Percentiles rank a stretch among this genome's conserved stretches.
These are phyloP conservation scores for Sporothrix pallida DNA, from an alignment of 2,329 filamentous ascomycete species.

Conservation along the genomic window DNA sequence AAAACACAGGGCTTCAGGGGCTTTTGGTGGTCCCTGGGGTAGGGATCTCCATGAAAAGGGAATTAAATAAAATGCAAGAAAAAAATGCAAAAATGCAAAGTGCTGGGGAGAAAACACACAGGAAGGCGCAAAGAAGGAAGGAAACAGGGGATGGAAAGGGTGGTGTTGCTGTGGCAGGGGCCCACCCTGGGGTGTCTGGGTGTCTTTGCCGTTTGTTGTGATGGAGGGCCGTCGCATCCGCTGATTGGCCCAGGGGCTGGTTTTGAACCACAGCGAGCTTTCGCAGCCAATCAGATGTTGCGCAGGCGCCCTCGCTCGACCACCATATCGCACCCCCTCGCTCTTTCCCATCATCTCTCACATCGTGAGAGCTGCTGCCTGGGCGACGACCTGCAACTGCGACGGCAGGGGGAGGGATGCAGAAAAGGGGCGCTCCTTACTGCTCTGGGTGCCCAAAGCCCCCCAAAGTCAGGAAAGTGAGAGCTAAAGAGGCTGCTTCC, in stretches of 20 bases:
- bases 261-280: not conserved
- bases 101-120: not conserved
- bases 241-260: constrained; percentile 22
- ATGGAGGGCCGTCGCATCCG: constrained; percentile 28
- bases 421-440: constrained; percentile 1
- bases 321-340: not conserved
- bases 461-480: too few species aligned
- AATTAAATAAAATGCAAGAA: constrained; percentile 8
- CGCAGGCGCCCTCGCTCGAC: not conserved
- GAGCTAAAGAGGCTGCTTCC: not conserved
- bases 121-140: constrained; percentile 4
- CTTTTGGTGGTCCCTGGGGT: not conserved
- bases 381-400: constrained; percentile 22
- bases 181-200: constrained; percentile 11
- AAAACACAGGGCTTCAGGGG: not conserved
- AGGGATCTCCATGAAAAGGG: not conserved
- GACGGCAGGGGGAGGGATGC: not conserved
- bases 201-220: constrained; percentile 8
- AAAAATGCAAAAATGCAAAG: not conserved
- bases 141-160: not conserved
- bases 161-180: constrained; percentile 27
- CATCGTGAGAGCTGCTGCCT: constrained; percentile 26
- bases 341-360: not conserved
- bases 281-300: constrained; percentile 33
- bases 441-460: not conserved